phyloP scores from a whole-genome alignment of 257 asterid genomes.

The Handroanthus guayacan region DNA sequence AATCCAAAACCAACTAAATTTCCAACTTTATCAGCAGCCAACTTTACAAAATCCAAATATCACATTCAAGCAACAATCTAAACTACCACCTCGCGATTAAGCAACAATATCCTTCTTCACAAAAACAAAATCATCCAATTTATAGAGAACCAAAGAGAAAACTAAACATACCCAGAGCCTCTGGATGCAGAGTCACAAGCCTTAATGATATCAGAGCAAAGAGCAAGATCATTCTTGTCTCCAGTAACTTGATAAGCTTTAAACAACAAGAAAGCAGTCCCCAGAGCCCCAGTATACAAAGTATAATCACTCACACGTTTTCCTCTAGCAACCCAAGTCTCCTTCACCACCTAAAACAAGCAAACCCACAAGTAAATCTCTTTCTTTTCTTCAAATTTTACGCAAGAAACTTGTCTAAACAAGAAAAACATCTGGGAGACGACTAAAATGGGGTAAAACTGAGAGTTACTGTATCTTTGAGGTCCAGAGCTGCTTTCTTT shows the following conservation, averaged over 20 bases:
- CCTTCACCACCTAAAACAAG: conserved; percentile 69
- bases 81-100: neutral
- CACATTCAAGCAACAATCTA: neutral
- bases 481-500: conserved; percentile 56
- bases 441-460: conserved; percentile 6
- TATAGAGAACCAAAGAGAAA: neutral
- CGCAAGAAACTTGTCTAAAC: conserved; percentile 12
- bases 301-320: conserved; percentile 64
- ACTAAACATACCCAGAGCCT: conserved; percentile 60
- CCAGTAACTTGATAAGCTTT: conserved; percentile 70
- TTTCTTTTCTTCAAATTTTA: neutral
- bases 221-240: conserved; percentile 59
- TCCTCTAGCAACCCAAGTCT: conserved; percentile 66
- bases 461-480: conserved; percentile 58
- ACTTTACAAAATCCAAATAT: neutral
- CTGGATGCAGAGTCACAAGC: conserved; percentile 67
- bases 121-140: neutral
- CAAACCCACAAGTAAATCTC: neutral
- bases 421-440: neutral
- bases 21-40: conserved; percentile 10
- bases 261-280: conserved; percentile 84
- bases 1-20: conserved; percentile 10
- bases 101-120: neutral
- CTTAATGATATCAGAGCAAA: conserved; percentile 64
- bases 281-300: conserved; percentile 79